phyloP scores from a whole-genome alignment of 345 rosid genomes.

The Jatropha curcas region DNA sequence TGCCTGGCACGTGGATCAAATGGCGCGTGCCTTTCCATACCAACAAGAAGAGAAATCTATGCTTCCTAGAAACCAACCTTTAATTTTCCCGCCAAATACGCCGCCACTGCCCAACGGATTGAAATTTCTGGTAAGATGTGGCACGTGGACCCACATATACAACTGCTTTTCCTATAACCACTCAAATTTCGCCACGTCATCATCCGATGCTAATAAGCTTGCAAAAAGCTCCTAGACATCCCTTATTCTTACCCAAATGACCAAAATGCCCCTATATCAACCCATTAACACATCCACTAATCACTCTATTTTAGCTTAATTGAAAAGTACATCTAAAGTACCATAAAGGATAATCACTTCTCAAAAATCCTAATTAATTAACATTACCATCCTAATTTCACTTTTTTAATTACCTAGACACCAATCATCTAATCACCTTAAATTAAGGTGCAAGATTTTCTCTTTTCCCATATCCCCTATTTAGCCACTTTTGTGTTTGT shows the following conservation, averaged over 20 bases:
- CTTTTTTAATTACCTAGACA: neutral
- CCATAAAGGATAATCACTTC: neutral
- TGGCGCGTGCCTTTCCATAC: no score
- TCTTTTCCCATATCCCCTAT: neutral
- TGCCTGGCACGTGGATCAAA: no score
- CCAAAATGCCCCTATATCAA: neutral
- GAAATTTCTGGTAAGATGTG: neutral
- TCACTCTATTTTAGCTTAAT: neutral
- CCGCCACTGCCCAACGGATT: conserved; percentile 4
- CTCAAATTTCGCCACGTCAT: neutral
- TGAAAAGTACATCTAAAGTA: neutral
- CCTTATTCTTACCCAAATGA: neutral
- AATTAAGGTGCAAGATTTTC: conserved; percentile 1
- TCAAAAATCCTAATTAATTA: neutral
- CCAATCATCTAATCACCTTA: neutral
- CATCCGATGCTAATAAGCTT: neutral
- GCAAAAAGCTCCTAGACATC: neutral
- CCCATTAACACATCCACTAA: neutral
- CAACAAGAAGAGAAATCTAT: neutral
- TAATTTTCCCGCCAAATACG: conserved; percentile 11
- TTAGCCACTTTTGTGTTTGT: neutral
- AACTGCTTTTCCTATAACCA: conserved; percentile 1
- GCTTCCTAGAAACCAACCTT: neutral
- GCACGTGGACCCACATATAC: neutral
- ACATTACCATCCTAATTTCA: neutral